Conservation (phyloP, 2,329 filamentous ascomycete species). For the Pseudopithomyces chartarum region DNA sequence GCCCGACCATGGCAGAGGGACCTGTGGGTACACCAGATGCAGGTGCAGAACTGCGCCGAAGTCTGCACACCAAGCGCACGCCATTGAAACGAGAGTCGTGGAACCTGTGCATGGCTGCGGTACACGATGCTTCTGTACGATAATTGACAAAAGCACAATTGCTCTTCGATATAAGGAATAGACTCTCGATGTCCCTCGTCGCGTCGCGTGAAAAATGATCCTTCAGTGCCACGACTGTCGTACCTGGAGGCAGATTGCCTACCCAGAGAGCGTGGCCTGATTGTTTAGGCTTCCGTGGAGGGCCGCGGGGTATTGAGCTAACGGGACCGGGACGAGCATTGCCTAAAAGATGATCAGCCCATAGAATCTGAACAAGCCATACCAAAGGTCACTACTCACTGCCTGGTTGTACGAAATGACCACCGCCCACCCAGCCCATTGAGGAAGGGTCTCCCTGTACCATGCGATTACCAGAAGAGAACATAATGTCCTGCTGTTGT, state of each 20-base stretch:
- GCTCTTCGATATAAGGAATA: conserved; percentile 95
- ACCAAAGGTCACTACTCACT: conserved; percentile 22
- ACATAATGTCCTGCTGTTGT: conserved; percentile 27
- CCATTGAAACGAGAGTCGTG: conserved; percentile 91
- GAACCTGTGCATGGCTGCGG: conserved; percentile 77
- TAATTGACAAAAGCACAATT: conserved; percentile 98
- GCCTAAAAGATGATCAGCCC: conserved; percentile 18
- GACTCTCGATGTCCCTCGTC: conserved; percentile 75
- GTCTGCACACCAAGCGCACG: conserved; percentile 81
- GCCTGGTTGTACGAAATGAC: conserved; percentile 19
- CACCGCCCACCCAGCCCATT: conserved; percentile 21
- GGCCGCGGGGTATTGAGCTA: conserved; percentile 60
- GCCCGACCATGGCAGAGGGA: conserved; percentile 53
- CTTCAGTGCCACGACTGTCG: conserved; percentile 82
- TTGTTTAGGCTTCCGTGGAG: conserved; percentile 68
- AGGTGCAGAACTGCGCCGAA: conserved; percentile 64
- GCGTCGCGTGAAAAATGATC: conserved; percentile 86
- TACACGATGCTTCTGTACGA: conserved; percentile 76
- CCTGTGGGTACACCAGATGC: conserved; percentile 59
- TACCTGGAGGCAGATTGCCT: conserved; percentile 86
- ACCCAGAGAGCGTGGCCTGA: conserved; percentile 94
- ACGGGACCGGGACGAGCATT: conserved; percentile 27
- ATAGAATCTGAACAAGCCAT: background rate
- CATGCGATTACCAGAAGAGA: conserved; percentile 16
- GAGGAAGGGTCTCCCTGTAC: conserved; percentile 21